A percentile compares a stretch with the other conserved stretches of the same genome.
Evolutionary conservation across 1,284 basidiomycete genomes (phyloP).

Genomic region (Ganoderma leucocontextum): DNA sequence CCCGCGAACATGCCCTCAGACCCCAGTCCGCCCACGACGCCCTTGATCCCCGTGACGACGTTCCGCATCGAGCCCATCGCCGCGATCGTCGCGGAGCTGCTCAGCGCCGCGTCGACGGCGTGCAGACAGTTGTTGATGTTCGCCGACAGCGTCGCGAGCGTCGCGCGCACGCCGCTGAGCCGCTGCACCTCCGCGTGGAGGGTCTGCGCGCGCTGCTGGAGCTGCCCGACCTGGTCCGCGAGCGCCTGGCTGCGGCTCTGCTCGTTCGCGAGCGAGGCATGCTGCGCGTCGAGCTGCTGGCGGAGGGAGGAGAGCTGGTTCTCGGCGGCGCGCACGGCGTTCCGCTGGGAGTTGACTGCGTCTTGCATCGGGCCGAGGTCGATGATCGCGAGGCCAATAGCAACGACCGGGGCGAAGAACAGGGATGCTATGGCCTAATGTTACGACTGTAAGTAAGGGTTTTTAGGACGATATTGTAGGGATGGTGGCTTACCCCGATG

Average conservation of each 20-base stretch:
- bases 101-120: constrained; percentile 20
- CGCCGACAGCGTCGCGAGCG: constrained; percentile 17
- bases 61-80: constrained; percentile 20
- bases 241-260: constrained; percentile 2
- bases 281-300: constrained; percentile 10
- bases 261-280: constrained; percentile 10
- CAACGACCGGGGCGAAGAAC: constrained; percentile 5
- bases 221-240: background rate
- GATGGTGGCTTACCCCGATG: constrained; percentile 6
- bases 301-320: constrained; percentile 15
- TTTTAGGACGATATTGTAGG: background rate
- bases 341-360: background rate
- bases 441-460: background rate
- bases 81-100: constrained; percentile 22
- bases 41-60: constrained; percentile 16
- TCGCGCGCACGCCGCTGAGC: constrained; percentile 12
- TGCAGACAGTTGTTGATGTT: constrained; percentile 24
- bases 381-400: background rate
- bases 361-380: constrained; percentile 2
- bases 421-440: background rate
- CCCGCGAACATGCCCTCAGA: constrained; percentile 22
- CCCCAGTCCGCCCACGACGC: constrained; percentile 11
- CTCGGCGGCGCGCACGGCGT: background rate
- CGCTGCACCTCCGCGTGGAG: constrained; percentile 10
- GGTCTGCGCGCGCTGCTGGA: background rate